These are phyloP conservation scores for Teratosphaeria nubilosa DNA, from an alignment of 2,329 filamentous ascomycete genomes.

Conservation along the genomic window DNA sequence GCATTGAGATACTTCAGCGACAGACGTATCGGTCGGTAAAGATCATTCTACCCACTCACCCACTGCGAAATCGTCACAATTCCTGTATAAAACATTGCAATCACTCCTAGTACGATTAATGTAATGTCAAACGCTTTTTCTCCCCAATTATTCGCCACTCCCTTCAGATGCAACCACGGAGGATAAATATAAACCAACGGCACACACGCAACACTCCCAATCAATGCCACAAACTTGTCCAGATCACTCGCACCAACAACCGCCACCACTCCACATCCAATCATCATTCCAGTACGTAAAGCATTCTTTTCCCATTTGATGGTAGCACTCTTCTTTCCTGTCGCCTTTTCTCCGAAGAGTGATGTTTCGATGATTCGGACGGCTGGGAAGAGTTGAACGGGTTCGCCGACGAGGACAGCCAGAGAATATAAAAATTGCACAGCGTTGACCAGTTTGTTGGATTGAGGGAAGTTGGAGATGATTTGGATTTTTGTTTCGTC, in stretches of 20 bases:
- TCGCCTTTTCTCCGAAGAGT: constrained; percentile 53
- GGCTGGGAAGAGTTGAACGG: constrained; percentile 66
- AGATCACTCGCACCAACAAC: constrained; percentile 57
- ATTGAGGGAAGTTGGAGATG: constrained; percentile 66
- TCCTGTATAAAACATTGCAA: constrained; percentile 65
- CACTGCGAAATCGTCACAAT: constrained; percentile 39
- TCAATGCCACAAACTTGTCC: constrained; percentile 65
- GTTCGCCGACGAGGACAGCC: constrained; percentile 62
- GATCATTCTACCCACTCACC: constrained; percentile 5
- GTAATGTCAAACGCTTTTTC: constrained; percentile 50
- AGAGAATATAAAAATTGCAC: constrained; percentile 67
- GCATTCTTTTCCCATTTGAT: constrained; percentile 72
- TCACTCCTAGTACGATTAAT: constrained; percentile 52
- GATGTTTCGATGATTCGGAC: constrained; percentile 60
- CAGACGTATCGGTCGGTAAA: no score
- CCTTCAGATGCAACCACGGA: constrained; percentile 58
- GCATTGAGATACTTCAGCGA: not conserved
- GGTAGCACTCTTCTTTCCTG: constrained; percentile 52
- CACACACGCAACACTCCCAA: constrained; percentile 64
- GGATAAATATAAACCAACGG: constrained; percentile 71
- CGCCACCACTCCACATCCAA: constrained; percentile 50
- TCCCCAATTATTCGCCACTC: constrained; percentile 47
- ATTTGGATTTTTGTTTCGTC: constrained; percentile 59
- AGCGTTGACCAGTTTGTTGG: constrained; percentile 60
- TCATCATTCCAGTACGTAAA: constrained; percentile 49